These are phyloP conservation scores for Argentina anserina DNA, from an alignment of 306 rosid species.

Conservation along the genomic window DNA sequence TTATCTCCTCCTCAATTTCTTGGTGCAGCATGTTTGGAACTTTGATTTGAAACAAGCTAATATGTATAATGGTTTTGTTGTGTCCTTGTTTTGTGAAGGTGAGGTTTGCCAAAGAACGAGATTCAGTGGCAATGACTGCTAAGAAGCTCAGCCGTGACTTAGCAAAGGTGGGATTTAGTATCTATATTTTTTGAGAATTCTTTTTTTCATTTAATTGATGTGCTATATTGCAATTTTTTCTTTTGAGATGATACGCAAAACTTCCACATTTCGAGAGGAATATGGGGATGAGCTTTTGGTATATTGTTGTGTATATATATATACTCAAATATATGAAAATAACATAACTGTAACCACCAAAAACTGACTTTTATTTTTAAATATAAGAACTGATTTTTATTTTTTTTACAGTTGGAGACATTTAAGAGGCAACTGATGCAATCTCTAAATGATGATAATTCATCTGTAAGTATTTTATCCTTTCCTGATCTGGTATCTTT, in stretches of 20 bases:
- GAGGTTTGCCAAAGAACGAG: constrained; percentile 68
- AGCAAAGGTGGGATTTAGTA: constrained; percentile 52
- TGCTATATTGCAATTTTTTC: background rate
- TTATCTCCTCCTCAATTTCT: background rate
- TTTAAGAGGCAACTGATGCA: constrained; percentile 91
- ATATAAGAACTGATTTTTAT: constrained; percentile 4
- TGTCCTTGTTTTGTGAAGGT: constrained; percentile 38
- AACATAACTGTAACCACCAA: background rate
- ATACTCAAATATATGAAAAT: background rate
- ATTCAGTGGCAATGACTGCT: constrained; percentile 57
- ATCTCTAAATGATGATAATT: constrained; percentile 73
- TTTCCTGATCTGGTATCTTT: constrained; percentile 12
- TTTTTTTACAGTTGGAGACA: constrained; percentile 71
- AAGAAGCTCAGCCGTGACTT: constrained; percentile 81
- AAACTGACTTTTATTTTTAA: constrained; percentile 8
- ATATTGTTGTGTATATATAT: background rate
- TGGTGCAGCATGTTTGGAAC: background rate
- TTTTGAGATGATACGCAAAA: background rate
- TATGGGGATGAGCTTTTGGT: background rate
- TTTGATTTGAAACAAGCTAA: constrained; percentile 7
- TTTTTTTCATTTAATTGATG: background rate
- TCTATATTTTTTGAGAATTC: background rate
- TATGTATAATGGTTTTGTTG: constrained; percentile 4
- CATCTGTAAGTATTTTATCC: constrained; percentile 56
- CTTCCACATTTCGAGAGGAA: background rate